Evolutionary conservation across 805 yeast species (phyloP).

Genomic region (Barnettozyma populi): DNA sequence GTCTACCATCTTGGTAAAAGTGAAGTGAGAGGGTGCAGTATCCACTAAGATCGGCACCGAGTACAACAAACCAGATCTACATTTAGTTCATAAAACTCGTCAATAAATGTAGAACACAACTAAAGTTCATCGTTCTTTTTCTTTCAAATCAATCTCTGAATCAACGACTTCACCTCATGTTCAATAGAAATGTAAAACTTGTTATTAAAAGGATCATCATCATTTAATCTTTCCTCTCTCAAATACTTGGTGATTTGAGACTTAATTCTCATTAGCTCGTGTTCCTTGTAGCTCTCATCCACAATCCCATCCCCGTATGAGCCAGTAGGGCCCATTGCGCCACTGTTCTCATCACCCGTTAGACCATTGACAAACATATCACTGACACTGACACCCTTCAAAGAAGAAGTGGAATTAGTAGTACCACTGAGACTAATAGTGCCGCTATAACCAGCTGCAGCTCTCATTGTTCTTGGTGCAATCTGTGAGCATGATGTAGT

Average conservation of each 20-base stretch:
- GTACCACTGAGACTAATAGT: slow-evolving; percentile 17
- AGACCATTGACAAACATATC: slow-evolving; percentile 25
- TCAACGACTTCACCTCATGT: slow-evolving; percentile 24
- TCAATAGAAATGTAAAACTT: slow-evolving; percentile 24
- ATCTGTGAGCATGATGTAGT: slow-evolving; percentile 29
- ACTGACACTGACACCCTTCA: slow-evolving; percentile 22
- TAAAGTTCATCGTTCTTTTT: too few relatives aligned
- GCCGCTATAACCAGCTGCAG: slow-evolving; percentile 16
- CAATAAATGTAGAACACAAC: not conserved
- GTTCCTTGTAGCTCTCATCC: slow-evolving; percentile 25
- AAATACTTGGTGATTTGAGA: slow-evolving; percentile 25
- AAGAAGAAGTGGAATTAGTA: slow-evolving; percentile 8
- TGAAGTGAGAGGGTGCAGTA: too few relatives aligned
- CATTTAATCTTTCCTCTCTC: slow-evolving; percentile 25
- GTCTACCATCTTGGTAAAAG: too few relatives aligned
- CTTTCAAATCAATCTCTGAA: slow-evolving; percentile 22
- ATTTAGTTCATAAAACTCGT: not conserved
- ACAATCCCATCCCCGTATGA: slow-evolving; percentile 10
- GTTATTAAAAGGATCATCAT: slow-evolving; percentile 27
- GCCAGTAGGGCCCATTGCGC: not conserved
- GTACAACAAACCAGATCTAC: too few relatives aligned
- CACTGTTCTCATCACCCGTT: slow-evolving; percentile 17
- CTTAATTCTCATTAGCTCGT: slow-evolving; percentile 25
- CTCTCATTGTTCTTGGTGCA: slow-evolving; percentile 29
- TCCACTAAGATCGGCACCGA: too few relatives aligned